A percentile compares a stretch with the other conserved stretches of the same genome.
phyloP scores from a whole-genome alignment of 768 basidiomycete genomes.

The Pleurotus pulmonarius region DNA sequence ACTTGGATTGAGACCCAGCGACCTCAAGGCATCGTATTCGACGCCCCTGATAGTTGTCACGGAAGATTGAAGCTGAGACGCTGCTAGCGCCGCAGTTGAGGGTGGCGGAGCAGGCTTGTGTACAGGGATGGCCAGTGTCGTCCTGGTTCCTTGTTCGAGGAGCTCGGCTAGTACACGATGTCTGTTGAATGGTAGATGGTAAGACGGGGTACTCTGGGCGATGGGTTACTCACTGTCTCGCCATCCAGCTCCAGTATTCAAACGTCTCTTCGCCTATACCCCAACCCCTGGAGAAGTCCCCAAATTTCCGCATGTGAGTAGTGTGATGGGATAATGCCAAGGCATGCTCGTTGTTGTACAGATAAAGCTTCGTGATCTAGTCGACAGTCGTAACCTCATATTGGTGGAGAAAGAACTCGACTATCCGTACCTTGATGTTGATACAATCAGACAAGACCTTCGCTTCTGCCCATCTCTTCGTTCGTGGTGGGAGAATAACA shows the following conservation, averaged over 20 bases:
- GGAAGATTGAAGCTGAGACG: constrained; percentile 12
- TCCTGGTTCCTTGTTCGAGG: constrained; percentile 73
- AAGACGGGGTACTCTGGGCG: not conserved
- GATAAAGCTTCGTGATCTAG: constrained; percentile 84
- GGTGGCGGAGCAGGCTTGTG: constrained; percentile 41
- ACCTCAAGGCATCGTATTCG: constrained; percentile 56
- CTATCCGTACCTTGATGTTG: constrained; percentile 68
- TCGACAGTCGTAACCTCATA: not conserved
- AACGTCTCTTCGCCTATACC: constrained; percentile 95
- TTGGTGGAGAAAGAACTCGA: not conserved
- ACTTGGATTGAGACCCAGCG: constrained; percentile 72
- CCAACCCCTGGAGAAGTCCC: constrained; percentile 87
- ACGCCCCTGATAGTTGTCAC: constrained; percentile 9
- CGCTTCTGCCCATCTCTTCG: constrained; percentile 98
- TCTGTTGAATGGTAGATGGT: constrained; percentile 33
- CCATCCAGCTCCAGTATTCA: constrained; percentile 97
- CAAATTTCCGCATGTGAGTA: constrained; percentile 80
- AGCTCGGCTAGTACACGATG: constrained; percentile 90
- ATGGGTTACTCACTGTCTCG: constrained; percentile 66
- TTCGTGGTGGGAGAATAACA: constrained; percentile 82
- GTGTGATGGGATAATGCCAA: constrained; percentile 81
- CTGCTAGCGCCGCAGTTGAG: constrained; percentile 16
- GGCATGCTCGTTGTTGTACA: constrained; percentile 86
- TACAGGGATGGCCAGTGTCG: constrained; percentile 58
- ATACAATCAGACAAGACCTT: constrained; percentile 95